Evolutionary conservation across 1,284 basidiomycete genomes (phyloP), one percentile per base, ranked within the genome.

Genomic region (Pterulicium gracile): DNA sequence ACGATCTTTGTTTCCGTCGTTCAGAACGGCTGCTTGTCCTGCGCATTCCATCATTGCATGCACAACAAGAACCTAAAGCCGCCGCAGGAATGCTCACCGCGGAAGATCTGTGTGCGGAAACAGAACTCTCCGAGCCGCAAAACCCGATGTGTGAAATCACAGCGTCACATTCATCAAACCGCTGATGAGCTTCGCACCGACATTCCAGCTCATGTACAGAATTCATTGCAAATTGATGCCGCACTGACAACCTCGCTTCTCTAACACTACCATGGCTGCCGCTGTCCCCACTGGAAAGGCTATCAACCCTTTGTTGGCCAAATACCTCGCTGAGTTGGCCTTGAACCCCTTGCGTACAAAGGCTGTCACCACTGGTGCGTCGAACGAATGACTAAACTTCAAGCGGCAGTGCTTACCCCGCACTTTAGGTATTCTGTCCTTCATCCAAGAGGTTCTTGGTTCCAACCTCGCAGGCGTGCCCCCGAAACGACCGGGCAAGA

Each of bases 391-490:
- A 24, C 23, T 23, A 22, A 42, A 22, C n/a, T 34, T 18, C 23
- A 23, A 36, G 32, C 51, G 5, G 5, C 43, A 24, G 27, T 41
- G 36, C 36, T 32, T 32, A 32, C 19, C 41, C 44, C 36, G 43
- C 32, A 7, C 34, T 47, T 5, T 55, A 88, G 85, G 68, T 23
- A 64, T 72, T 0, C 67, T 89, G 52, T 83, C 76, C 56, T 87
- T 88, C 66, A 61, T 88, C 43, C 87, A 90, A 61, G 88, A 91
- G 61, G 77, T 90, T 24, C 72, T 91, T 34, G 86, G 82, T 12
- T 81, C 79, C 47, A 75, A 83, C 51, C 61, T 81, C 46, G 81
- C 87, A 12, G 72, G 79, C 35, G 57, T 75, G 27, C 77, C 81
- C 5, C 64, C 68, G 7, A 65, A 60, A 42, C 68, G 65, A 35